Percentiles rank a stretch among this genome's conserved stretches.
These are phyloP conservation scores for Fusarium beomiforme DNA, from an alignment of 2,329 filamentous ascomycete species.

Conservation along the genomic window DNA sequence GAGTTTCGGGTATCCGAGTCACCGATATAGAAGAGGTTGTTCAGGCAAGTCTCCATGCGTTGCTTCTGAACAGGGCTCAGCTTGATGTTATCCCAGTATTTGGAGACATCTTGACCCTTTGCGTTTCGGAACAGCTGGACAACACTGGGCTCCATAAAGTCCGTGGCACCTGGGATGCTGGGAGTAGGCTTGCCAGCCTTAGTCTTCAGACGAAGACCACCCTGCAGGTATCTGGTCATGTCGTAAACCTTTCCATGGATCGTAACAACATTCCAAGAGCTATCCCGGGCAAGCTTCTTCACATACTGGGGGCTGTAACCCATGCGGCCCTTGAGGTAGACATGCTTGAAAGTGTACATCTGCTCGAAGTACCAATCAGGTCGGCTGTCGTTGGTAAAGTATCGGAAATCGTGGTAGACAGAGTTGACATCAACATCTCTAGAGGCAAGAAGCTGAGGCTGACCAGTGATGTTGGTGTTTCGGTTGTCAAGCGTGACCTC, in stretches of 20 bases:
- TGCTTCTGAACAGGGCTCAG: constrained; percentile 66
- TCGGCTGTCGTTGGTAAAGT: constrained; percentile 81
- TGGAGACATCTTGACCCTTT: constrained; percentile 82
- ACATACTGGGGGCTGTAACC: constrained; percentile 86
- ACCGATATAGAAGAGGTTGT: constrained; percentile 95
- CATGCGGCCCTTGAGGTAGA: constrained; percentile 87
- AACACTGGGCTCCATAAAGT: constrained; percentile 85
- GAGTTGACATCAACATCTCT: constrained; percentile 73
- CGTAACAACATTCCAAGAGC: constrained; percentile 77
- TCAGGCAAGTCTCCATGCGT: constrained; percentile 83
- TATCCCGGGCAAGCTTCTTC: constrained; percentile 71
- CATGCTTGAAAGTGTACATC: constrained; percentile 78
- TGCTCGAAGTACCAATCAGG: constrained; percentile 94
- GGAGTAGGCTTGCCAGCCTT: constrained; percentile 62
- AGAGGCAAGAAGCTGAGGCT: constrained; percentile 68
- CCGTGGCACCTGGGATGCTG: constrained; percentile 61
- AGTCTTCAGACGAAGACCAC: constrained; percentile 74
- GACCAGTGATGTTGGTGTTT: constrained; percentile 77
- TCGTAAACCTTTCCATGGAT: constrained; percentile 87
- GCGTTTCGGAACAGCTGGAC: constrained; percentile 79
- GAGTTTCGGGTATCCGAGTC: constrained; percentile 93
- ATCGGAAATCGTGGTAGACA: constrained; percentile 92
- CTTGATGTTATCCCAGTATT: constrained; percentile 79
- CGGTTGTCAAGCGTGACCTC: constrained; percentile 88
- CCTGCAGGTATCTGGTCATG: constrained; percentile 81